Percentiles rank a stretch among this genome's conserved stretches.
Evolutionary conservation across 805 yeast species (phyloP).

Genomic region (Vanderwaltozyma verrucispora): DNA sequence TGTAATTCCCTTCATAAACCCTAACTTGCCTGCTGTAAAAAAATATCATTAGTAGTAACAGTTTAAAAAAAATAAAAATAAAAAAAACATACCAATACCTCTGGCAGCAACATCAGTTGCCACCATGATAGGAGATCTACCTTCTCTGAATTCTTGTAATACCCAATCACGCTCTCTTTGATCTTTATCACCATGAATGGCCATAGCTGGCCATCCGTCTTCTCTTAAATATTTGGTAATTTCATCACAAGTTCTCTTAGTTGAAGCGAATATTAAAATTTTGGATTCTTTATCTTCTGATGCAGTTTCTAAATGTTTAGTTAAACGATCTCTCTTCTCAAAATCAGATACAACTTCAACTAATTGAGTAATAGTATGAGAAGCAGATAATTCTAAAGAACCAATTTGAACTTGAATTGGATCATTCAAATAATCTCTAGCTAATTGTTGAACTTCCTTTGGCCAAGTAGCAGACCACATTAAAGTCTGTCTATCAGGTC

Average conservation of each 20-base stretch:
- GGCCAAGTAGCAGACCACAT: conserved; percentile 99
- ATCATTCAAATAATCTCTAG: conserved; percentile 82
- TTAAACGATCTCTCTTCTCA: conserved; percentile 87
- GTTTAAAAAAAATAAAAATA: conserved; percentile 7
- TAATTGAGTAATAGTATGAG: conserved; percentile 88
- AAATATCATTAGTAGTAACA: conserved; percentile 4
- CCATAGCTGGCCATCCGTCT: conserved; percentile 98
- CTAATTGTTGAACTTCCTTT: conserved; percentile 88
- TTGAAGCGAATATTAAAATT: conserved; percentile 84
- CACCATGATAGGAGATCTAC: conserved; percentile 93
- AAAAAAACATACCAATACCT: conserved; percentile 87
- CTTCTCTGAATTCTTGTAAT: conserved; percentile 79
- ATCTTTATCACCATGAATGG: conserved; percentile 97
- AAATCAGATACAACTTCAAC: conserved; percentile 86
- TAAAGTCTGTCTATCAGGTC: conserved; percentile 98
- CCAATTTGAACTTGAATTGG: conserved; percentile 96
- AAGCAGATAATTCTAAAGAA: conserved; percentile 90
- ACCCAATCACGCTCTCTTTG: conserved; percentile 99
- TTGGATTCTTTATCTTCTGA: conserved; percentile 63
- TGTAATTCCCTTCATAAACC: neutral
- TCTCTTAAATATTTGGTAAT: conserved; percentile 82
- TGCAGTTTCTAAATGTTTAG: conserved; percentile 74
- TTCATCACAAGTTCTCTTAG: conserved; percentile 96
- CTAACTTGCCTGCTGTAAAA: neutral
- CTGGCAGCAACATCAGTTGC: conserved; percentile 99